Conservation (phyloP, 176 grass and related monocot species). For the Elaeis guineensis region DNA sequence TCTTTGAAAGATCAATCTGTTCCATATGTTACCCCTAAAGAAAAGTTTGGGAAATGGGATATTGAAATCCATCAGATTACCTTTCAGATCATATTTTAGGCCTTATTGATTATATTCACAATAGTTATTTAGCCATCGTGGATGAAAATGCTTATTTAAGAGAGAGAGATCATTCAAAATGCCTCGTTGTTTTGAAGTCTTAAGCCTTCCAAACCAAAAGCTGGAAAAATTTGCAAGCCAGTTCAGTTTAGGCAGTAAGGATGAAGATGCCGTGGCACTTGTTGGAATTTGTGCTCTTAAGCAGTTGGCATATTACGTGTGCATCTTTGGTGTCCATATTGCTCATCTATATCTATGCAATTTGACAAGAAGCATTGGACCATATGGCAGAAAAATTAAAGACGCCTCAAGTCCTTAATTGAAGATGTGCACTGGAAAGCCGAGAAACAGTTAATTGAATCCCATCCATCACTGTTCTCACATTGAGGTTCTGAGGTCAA, state of each 20-base stretch:
- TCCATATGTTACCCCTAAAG: constrained; percentile 12
- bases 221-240: constrained; percentile 32
- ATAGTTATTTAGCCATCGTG: constrained; percentile 39
- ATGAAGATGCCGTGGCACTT: constrained; percentile 39
- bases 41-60: constrained; percentile 15
- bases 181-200: constrained; percentile 13
- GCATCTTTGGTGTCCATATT: constrained; percentile 62
- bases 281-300: constrained; percentile 49
- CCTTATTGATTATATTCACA: constrained; percentile 37
- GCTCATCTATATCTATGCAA: constrained; percentile 55
- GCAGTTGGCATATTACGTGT: constrained; percentile 65
- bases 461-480: constrained; percentile 52
- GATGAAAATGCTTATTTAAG: constrained; percentile 38
- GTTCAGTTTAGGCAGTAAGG: constrained; percentile 15
- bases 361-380: constrained; percentile 37
- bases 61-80: constrained; percentile 53
- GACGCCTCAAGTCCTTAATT: constrained; percentile 39
- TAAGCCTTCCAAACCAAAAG: constrained; percentile 52
- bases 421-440: constrained; percentile 31
- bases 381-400: constrained; percentile 40
- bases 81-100: constrained; percentile 41
- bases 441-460: constrained; percentile 31
- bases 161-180: constrained; percentile 20
- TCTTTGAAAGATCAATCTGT: constrained; percentile 32
- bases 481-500: constrained; percentile 41